Evolutionary conservation across 805 yeast genomes (phyloP), one percentile per base, ranked within the genome.

Genomic region (Ogataea allantospora): DNA sequence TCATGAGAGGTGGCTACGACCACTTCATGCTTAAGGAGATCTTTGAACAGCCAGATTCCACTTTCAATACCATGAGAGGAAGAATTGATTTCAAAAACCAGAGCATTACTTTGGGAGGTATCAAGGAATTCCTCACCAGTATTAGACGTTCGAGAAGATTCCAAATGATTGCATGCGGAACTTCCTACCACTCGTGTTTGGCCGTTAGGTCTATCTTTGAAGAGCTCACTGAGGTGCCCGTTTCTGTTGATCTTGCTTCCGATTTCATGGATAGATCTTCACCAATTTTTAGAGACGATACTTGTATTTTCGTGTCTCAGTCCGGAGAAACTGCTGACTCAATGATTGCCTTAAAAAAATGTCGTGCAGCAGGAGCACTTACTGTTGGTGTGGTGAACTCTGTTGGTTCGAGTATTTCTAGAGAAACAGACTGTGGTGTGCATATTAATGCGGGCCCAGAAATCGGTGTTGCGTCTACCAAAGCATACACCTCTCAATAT

Each of bases 401-500:
- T 51, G 99, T 93, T 28, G 99, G 99, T 58, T 93, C 99, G 5
- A 80, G 93, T 27, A 88, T 93, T 64, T 91, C 98, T 6, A 82
- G 99, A 68, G 88, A 80, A 58, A 93, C 99, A 15, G 95, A 89
- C 66, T 93, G 99, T 73, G 99, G 99, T 78, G 96, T 93, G 40
- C 99, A 93, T 65, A 89, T 93, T 62, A 93, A 93, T 61, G 99
- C 99, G 33, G 99, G 99, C 50, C 99, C 99, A 30, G 99, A 93
- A 68, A 93, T 93, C 48, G 98, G 99, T 65, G 99, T 93, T 52
- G 99, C 99, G 8, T 88, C 97, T 9, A 93, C 99, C 32, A 93
- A 93, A 69, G 99, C 99, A 19, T 93, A 93, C 71, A 93, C 99
- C 6, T 93, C 99, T 8, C 99, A 93, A 65, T 93, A 80, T 65